phyloP scores from a whole-genome alignment of 2,329 filamentous ascomycete genomes.

The Penicillium palitans region DNA sequence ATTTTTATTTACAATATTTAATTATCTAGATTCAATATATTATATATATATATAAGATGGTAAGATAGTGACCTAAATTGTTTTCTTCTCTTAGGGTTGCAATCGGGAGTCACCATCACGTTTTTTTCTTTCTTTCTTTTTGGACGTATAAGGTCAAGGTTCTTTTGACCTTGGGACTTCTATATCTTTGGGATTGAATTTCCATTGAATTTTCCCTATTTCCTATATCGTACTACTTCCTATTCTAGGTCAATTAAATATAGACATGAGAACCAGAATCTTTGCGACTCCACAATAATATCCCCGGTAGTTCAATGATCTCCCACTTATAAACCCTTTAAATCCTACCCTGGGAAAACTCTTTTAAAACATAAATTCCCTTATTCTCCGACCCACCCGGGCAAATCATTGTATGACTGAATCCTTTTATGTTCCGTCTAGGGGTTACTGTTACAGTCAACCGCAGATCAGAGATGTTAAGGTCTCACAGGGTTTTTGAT shows the following conservation, averaged over 20 bases:
- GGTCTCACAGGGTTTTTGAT: slow-evolving; percentile 16
- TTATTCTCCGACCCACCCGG: slow-evolving; percentile 24
- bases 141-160: not conserved
- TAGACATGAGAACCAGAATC: not conserved
- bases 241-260: not conserved
- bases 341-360: not conserved
- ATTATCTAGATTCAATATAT: not conserved
- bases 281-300: not conserved
- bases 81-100: too few relatives aligned
- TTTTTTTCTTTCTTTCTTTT: not conserved
- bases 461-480: slow-evolving; percentile 13
- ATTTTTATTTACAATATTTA: not conserved
- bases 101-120: too few relatives aligned
- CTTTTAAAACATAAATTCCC: not conserved
- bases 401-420: slow-evolving; percentile 14
- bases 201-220: not conserved
- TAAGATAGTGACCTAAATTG: too few relatives aligned
- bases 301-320: not conserved
- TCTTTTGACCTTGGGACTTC: not conserved
- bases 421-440: slow-evolving; percentile 25
- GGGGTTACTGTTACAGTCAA: slow-evolving; percentile 28
- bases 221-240: too few relatives aligned
- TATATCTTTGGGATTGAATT: not conserved
- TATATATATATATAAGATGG: not conserved
- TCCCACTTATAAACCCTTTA: not conserved